These are phyloP conservation scores for Corchorus olitorius DNA, from an alignment of 345 rosid genomes.

Conservation along the genomic window DNA sequence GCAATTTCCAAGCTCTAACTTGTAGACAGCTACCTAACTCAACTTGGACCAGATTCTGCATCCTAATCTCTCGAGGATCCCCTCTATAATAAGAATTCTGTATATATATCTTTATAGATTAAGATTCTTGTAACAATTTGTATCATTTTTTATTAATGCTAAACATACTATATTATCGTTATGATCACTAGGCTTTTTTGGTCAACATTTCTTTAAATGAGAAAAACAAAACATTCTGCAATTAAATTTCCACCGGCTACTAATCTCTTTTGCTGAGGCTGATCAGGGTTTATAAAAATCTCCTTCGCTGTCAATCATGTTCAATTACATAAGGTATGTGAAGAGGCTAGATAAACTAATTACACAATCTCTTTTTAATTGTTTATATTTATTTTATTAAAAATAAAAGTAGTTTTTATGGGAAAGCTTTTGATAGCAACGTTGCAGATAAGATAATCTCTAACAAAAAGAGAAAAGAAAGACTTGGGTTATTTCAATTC, in stretches of 20 bases:
- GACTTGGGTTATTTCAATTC: neutral
- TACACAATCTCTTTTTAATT: no score
- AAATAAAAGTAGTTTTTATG: neutral
- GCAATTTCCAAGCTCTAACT: slow-evolving; percentile 2
- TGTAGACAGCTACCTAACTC: slow-evolving; percentile 24
- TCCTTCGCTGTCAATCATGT: slow-evolving; percentile 9
- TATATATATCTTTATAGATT: neutral
- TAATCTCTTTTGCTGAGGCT: neutral
- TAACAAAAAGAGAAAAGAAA: no score
- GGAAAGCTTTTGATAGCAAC: neutral
- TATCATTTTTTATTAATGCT: neutral
- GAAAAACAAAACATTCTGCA: neutral
- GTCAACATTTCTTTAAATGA: neutral
- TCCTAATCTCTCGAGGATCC: slow-evolving; percentile 4
- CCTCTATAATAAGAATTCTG: neutral
- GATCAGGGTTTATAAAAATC: no score
- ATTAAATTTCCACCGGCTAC: neutral
- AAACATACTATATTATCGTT: neutral
- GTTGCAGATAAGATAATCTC: neutral
- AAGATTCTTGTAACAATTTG: neutral
- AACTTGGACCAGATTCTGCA: slow-evolving; percentile 25
- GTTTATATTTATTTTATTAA: neutral
- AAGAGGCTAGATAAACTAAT: neutral
- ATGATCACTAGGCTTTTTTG: neutral
- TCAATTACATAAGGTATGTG: neutral